Conservation (phyloP, 805 yeast species). For the Gaillardinia entomophila region DNA sequence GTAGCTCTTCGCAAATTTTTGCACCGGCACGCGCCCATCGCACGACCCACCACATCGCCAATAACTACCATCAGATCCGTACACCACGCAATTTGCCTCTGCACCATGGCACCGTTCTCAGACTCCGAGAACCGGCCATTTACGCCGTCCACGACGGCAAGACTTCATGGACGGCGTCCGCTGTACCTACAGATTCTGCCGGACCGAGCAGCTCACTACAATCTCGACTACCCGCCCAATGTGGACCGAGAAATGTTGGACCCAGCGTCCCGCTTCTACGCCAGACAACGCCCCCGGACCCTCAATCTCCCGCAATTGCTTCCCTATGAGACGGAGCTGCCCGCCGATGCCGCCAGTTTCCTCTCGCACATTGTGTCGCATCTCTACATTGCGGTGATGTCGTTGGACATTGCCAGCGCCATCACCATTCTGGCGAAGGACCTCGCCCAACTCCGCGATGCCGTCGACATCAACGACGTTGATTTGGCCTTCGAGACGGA, state of each 20-base stretch:
- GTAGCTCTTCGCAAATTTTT: neutral
- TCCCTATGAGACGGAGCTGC: constrained; percentile 72
- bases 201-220: constrained; percentile 32
- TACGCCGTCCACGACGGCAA: neutral
- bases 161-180: constrained; percentile 15
- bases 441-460: constrained; percentile 40
- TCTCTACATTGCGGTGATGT: constrained; percentile 68
- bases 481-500: constrained; percentile 53
- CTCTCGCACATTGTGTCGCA: constrained; percentile 76
- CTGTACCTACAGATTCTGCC: constrained; percentile 25
- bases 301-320: constrained; percentile 40
- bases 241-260: constrained; percentile 24
- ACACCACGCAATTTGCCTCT: too few relatives aligned
- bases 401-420: constrained; percentile 70
- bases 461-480: constrained; percentile 25
- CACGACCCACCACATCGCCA: too few relatives aligned
- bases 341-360: constrained; percentile 64
- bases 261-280: constrained; percentile 30
- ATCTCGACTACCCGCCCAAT: constrained; percentile 48
- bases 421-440: constrained; percentile 65
- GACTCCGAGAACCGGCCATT: neutral
- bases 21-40: neutral
- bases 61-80: too few relatives aligned
- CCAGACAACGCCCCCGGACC: constrained; percentile 36
- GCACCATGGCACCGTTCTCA: too few relatives aligned